Evolutionary conservation across 2,329 filamentous ascomycete species (phyloP).

Genomic region (Coniella vitis): DNA sequence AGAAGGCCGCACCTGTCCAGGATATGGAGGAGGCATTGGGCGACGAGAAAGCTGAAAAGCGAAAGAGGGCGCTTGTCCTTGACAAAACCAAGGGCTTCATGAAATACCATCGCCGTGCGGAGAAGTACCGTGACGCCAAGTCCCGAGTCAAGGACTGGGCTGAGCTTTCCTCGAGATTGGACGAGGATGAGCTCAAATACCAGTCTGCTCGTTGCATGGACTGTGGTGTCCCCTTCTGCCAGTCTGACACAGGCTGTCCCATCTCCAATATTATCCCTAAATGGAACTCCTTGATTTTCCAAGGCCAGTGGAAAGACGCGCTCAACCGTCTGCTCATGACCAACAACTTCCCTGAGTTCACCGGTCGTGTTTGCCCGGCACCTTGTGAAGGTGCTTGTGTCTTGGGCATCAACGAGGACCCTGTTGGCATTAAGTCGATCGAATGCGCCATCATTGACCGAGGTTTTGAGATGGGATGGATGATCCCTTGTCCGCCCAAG

Average conservation of each 20-base stretch:
- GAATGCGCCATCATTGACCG: slow-evolving; percentile 97
- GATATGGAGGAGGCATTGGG: slow-evolving; percentile 91
- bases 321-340: slow-evolving; percentile 89
- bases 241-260: slow-evolving; percentile 90
- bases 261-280: slow-evolving; percentile 98
- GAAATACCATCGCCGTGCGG: slow-evolving; percentile 87
- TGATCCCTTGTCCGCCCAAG: slow-evolving; percentile 74
- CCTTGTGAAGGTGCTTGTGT: slow-evolving; percentile 96
- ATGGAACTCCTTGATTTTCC: slow-evolving; percentile 79
- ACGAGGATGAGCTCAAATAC: slow-evolving; percentile 93
- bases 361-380: slow-evolving; percentile 91
- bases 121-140: slow-evolving; percentile 85
- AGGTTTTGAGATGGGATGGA: slow-evolving; percentile 97
- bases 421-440: slow-evolving; percentile 96
- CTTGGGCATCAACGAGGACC: slow-evolving; percentile 92
- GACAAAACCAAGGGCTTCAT: slow-evolving; percentile 98
- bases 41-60: slow-evolving; percentile 80
- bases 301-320: slow-evolving; percentile 81
- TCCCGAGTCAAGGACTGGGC: slow-evolving; percentile 89
- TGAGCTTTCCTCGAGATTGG: slow-evolving; percentile 79
- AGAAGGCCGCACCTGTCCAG: slow-evolving; percentile 63
- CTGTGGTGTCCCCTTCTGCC: slow-evolving; percentile 96
- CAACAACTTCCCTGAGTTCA: slow-evolving; percentile 98
- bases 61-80: slow-evolving; percentile 82
- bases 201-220: slow-evolving; percentile 98